Conservation (phyloP, 345 rosid species). For the Dipteronia sinensis region DNA sequence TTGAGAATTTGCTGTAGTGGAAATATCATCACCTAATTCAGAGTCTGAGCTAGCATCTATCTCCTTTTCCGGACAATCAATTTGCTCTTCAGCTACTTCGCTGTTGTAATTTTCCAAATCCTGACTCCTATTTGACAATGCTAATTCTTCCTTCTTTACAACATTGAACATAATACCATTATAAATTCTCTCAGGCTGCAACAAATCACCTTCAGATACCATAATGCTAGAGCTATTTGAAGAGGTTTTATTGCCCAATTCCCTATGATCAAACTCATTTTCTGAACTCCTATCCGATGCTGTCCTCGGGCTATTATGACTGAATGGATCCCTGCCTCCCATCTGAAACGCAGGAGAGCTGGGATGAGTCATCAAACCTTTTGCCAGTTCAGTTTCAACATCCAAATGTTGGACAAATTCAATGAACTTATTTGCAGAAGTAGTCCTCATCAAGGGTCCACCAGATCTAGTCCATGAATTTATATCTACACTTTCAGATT, state of each 20-base stretch:
- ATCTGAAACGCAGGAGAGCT: slow-evolving; percentile 35
- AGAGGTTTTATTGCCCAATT: slow-evolving; percentile 34
- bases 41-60: slow-evolving; percentile 68
- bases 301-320: slow-evolving; percentile 40
- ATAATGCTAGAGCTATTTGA: slow-evolving; percentile 50
- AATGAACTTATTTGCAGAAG: slow-evolving; percentile 79
- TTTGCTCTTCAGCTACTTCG: slow-evolving; percentile 66
- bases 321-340: slow-evolving; percentile 48
- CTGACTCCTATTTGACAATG: slow-evolving; percentile 35
- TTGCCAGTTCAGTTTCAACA: slow-evolving; percentile 50
- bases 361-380: slow-evolving; percentile 54
- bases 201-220: slow-evolving; percentile 80
- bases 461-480: slow-evolving; percentile 96
- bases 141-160: slow-evolving; percentile 64
- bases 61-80: slow-evolving; percentile 68
- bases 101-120: slow-evolving; percentile 38
- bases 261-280: slow-evolving; percentile 45
- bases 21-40: slow-evolving; percentile 49
- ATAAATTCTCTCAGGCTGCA: slow-evolving; percentile 69
- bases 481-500: slow-evolving; percentile 68
- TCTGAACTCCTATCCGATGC: slow-evolving; percentile 52
- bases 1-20: background rate
- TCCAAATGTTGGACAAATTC: slow-evolving; percentile 80
- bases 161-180: slow-evolving; percentile 79
- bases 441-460: slow-evolving; percentile 95